Percentiles rank a stretch among this genome's conserved stretches.
Conservation (phyloP, 495 filamentous ascomycete species). For the Penicilliopsis zonata region DNA sequence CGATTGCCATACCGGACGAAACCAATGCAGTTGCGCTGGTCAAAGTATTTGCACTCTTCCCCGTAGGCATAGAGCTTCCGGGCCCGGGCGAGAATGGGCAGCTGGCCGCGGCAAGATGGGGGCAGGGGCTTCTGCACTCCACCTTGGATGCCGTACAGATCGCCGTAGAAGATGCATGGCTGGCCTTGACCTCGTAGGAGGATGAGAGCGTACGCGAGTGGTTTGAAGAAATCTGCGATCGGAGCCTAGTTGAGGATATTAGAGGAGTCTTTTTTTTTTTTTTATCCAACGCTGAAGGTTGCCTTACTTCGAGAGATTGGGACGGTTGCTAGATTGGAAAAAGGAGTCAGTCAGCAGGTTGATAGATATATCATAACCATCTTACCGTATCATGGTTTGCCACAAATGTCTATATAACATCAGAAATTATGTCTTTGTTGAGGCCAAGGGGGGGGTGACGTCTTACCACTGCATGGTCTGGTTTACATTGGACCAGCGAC, state of each 20-base stretch:
- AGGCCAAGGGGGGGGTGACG: no score
- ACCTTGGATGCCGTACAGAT: constrained; percentile 56
- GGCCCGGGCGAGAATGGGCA: constrained; percentile 50
- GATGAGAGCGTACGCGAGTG: constrained; percentile 49
- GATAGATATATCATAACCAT: background rate
- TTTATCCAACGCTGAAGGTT: background rate
- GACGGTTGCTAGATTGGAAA: constrained; percentile 47
- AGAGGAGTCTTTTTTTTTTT: no score
- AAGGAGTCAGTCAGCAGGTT: background rate
- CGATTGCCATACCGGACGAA: constrained; percentile 53
- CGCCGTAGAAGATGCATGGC: constrained; percentile 65
- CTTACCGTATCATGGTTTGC: constrained; percentile 34
- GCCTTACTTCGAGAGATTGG: constrained; percentile 42
- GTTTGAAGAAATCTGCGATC: constrained; percentile 44
- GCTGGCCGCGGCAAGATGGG: constrained; percentile 45
- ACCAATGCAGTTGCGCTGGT: constrained; percentile 54
- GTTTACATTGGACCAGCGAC: constrained; percentile 43
- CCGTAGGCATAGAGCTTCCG: constrained; percentile 62
- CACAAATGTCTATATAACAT: constrained; percentile 23
- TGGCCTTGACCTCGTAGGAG: constrained; percentile 53
- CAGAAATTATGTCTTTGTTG: constrained; percentile 1
- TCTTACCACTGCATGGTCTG: constrained; percentile 51
- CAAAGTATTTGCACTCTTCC: constrained; percentile 55
- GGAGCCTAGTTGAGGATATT: constrained; percentile 21
- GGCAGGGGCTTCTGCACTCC: constrained; percentile 32